Percentiles rank a stretch among this genome's conserved stretches.
Conservation (phyloP, 225 moss, liverwort and hornwort genomes). For the Polytrichum commune region DNA sequence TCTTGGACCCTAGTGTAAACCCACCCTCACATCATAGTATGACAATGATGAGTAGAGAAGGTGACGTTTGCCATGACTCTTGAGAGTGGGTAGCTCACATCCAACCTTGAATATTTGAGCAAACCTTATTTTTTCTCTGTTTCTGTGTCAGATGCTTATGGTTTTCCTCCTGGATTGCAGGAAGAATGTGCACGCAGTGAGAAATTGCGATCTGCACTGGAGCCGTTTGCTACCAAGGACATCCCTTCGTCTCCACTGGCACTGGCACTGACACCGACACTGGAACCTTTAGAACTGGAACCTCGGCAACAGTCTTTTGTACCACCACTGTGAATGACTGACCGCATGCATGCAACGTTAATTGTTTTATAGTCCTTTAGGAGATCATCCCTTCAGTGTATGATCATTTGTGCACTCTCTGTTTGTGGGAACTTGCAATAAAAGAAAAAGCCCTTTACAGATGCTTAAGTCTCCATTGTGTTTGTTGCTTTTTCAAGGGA, state of each 20-base stretch:
- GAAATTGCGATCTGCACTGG: constrained; percentile 56
- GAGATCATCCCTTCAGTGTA: too few species aligned
- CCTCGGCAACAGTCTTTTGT: constrained; percentile 30
- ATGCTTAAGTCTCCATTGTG: too few species aligned
- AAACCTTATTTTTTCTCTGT: neutral
- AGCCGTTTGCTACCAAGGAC: constrained; percentile 21
- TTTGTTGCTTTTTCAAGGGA: too few species aligned
- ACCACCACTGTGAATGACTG: constrained; percentile 34
- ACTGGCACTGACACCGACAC: constrained; percentile 1
- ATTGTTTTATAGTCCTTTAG: too few species aligned
- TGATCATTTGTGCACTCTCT: too few species aligned
- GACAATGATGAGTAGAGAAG: neutral
- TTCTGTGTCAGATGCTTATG: neutral
- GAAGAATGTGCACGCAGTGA: constrained; percentile 94
- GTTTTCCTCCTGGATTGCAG: constrained; percentile 30
- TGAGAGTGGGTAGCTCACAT: neutral
- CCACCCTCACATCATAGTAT: neutral
- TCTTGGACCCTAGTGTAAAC: neutral
- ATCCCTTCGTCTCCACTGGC: constrained; percentile 13
- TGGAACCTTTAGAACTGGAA: constrained; percentile 19
- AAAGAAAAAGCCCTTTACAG: too few species aligned
- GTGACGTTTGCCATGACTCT: neutral
- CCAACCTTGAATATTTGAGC: neutral
- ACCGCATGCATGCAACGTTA: too few species aligned
- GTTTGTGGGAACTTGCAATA: too few species aligned